Conservation (phyloP, 352 stramenopile species). For the Phytophthora pisi region DNA sequence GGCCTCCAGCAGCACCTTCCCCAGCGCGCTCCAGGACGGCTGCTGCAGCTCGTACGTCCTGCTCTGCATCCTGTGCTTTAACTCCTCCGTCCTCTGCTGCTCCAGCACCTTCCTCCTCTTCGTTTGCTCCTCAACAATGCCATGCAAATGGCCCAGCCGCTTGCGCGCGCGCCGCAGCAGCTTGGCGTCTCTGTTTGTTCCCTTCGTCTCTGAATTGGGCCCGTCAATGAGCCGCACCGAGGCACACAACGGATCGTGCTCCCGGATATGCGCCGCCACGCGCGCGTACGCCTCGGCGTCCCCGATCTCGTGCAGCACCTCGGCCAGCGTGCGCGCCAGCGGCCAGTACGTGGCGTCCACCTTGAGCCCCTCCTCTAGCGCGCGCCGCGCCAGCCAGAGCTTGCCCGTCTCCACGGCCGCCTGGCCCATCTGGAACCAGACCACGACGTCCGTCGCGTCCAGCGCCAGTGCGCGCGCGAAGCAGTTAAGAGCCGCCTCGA, state of each 20-base stretch:
- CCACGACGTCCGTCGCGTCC: slow-evolving; percentile 75
- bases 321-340: slow-evolving; percentile 55
- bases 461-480: slow-evolving; percentile 60
- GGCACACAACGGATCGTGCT: slow-evolving; percentile 51
- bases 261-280: slow-evolving; percentile 49
- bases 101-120: slow-evolving; percentile 45
- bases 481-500: slow-evolving; percentile 46
- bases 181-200: slow-evolving; percentile 12
- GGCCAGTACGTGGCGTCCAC: slow-evolving; percentile 72
- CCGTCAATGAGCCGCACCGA: slow-evolving; percentile 41
- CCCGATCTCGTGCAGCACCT: slow-evolving; percentile 63
- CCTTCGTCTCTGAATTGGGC: neutral
- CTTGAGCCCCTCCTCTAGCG: slow-evolving; percentile 64
- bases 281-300: slow-evolving; percentile 56
- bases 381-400: slow-evolving; percentile 62
- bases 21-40: slow-evolving; percentile 55
- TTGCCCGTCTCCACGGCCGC: slow-evolving; percentile 64
- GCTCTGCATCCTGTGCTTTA: slow-evolving; percentile 18
- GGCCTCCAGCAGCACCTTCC: slow-evolving; percentile 64
- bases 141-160: slow-evolving; percentile 33
- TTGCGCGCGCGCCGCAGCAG: slow-evolving; percentile 20
- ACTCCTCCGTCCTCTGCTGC: slow-evolving; percentile 17
- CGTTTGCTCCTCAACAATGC: slow-evolving; percentile 11
- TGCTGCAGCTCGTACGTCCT: slow-evolving; percentile 51
- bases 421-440: slow-evolving; percentile 76